Base-by-base conservation (phyloP, 805 yeast genomes). In the Priceomyces haplophilus region DNA sequence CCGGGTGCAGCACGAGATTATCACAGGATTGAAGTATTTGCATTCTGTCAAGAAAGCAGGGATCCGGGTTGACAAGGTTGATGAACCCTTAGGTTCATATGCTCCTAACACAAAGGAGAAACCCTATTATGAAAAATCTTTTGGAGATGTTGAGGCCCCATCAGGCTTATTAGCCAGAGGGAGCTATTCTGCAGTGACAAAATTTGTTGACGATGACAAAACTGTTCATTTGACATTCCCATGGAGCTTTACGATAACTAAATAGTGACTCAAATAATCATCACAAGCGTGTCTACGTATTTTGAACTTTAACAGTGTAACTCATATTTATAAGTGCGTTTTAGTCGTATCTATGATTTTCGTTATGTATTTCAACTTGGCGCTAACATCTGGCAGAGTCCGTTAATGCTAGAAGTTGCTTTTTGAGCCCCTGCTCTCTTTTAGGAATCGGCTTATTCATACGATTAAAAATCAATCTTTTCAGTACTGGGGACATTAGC, bases 151-250 rank as follows among this genome's bases (percentile, higher is more conserved):
- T 46, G 96, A 88, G 62, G 97, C 97, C 4, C 97, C 97, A 29
- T 76, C 88, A 36, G 97, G 97, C 1, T 63, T 90, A 62, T 64
- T 90, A 49, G 96, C 93, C 3, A 79, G 97, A 64, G 97, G 97
- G 31, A 74, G 79, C 38, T 90, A 88, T 67, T 77, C 82, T 34
- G 95, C 95, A 5, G 73, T 77, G 27, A 82, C 95, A 12, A 86
- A 84, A 62, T 88, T 89, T 56, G 73, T 86, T 35, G 97, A 90
- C 56, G 97, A 89, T 63, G 97, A 90, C 62, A 81, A 83, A 53
- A 75, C 71, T 17, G 76, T 75, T 40, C 95, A 88, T 62, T 72
- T 87, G 61, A 72, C 78, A 27, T 71, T 88, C 52, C 85, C 91
- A 37, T 90, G 97, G 97, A 79, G 83, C 47, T 88, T 89, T 54